Evolutionary conservation across 2,329 filamentous ascomycete genomes (phyloP).

Genomic region (Apiospora hydei): DNA sequence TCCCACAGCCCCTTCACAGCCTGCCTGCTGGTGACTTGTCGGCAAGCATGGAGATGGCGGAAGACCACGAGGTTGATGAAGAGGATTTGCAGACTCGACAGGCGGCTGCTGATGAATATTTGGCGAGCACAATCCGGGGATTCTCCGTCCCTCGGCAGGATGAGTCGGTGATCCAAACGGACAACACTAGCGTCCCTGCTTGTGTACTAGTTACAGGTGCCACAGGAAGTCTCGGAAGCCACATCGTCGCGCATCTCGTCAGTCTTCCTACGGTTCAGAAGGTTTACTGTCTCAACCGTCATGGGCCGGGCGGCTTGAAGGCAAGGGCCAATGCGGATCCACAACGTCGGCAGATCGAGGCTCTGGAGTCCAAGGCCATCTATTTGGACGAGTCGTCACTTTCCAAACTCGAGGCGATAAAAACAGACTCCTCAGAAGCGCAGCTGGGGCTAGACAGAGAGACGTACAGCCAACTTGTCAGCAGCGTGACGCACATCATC

Average conservation of each 20-base stretch:
- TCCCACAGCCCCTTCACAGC: constrained; percentile 23
- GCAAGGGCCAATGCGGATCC: constrained; percentile 38
- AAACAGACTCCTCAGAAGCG: constrained; percentile 50
- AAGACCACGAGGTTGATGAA: background rate
- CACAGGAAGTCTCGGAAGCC: constrained; percentile 47
- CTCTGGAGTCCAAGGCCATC: constrained; percentile 29
- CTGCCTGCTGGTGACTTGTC: background rate
- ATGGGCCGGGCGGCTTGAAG: too few relatives aligned
- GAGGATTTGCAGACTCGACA: constrained; percentile 22
- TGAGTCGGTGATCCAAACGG: too few relatives aligned
- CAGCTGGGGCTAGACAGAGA: constrained; percentile 48
- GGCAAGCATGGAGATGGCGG: background rate
- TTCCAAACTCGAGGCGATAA: constrained; percentile 49
- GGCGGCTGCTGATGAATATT: constrained; percentile 28
- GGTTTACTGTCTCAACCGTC: constrained; percentile 53
- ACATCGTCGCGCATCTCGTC: constrained; percentile 44
- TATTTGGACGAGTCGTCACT: constrained; percentile 23
- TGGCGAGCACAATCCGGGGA: constrained; percentile 18
- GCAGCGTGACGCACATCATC: constrained; percentile 54
- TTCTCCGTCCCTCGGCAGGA: too few relatives aligned
- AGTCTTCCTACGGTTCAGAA: constrained; percentile 34
- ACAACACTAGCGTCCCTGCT: background rate
- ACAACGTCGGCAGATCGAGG: constrained; percentile 30
- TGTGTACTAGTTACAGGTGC: constrained; percentile 48
- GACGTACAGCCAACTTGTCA: constrained; percentile 48